These are phyloP conservation scores for Gossypium stocksii DNA, from an alignment of 345 rosid genomes.

Conservation along the genomic window DNA sequence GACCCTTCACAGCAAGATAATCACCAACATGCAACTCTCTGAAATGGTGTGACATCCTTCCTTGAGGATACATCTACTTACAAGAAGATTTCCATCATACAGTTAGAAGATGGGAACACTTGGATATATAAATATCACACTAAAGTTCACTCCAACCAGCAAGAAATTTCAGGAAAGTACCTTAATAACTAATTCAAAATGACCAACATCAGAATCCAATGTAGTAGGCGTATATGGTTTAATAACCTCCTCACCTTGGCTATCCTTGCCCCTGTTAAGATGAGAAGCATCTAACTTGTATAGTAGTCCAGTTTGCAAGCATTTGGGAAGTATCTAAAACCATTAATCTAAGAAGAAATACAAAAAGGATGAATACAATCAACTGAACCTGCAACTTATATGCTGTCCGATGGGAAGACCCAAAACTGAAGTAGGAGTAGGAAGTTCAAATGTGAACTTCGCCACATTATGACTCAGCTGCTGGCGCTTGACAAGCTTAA, in stretches of 20 bases:
- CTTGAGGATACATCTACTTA: slow-evolving; percentile 93
- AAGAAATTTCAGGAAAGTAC: slow-evolving; percentile 31
- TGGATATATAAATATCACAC: background rate
- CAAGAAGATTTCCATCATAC: slow-evolving; percentile 12
- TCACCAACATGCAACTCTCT: slow-evolving; percentile 88
- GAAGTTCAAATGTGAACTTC: slow-evolving; percentile 76
- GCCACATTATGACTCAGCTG: slow-evolving; percentile 97
- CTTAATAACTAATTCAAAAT: slow-evolving; percentile 85
- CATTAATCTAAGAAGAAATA: background rate
- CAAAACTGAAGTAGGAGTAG: slow-evolving; percentile 68
- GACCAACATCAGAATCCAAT: slow-evolving; percentile 84
- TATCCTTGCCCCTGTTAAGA: slow-evolving; percentile 70
- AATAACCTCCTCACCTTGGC: slow-evolving; percentile 78
- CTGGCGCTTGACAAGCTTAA: slow-evolving; percentile 75
- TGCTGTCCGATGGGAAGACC: slow-evolving; percentile 99
- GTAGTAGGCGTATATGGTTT: slow-evolving; percentile 96
- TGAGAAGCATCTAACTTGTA: background rate
- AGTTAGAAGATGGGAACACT: background rate
- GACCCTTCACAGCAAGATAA: slow-evolving; percentile 87
- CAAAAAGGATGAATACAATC: background rate
- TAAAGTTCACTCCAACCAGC: slow-evolving; percentile 15
- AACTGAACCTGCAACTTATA: slow-evolving; percentile 81
- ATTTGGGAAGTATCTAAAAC: background rate
- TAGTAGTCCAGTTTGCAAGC: background rate
- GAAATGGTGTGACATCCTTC: slow-evolving; percentile 99